phyloP scores from a whole-genome alignment of 139 green algal genomes.

The Coelastrella sp. region DNA sequence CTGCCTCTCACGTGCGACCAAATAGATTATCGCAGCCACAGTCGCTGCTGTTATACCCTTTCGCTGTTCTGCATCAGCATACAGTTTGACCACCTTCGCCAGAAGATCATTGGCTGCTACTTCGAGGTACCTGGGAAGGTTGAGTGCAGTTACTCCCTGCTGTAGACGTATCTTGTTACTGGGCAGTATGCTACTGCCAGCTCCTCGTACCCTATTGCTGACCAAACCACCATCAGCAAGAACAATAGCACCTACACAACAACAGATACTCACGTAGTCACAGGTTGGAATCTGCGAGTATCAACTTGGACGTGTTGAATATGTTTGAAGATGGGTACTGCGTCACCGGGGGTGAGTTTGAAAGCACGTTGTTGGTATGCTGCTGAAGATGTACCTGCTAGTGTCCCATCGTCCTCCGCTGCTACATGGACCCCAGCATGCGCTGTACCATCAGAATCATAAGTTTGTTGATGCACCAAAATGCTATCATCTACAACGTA shows the following conservation, averaged over 20 bases:
- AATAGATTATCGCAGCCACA: constrained; percentile 27
- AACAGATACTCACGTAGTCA: no score
- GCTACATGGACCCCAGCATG: constrained; percentile 14
- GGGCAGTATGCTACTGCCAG: background rate
- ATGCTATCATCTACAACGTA: constrained; percentile 10
- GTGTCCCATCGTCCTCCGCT: constrained; percentile 31
- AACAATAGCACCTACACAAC: background rate
- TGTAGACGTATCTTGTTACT: background rate
- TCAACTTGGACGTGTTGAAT: no score
- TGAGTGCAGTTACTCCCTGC: background rate
- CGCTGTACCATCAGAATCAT: background rate
- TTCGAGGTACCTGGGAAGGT: background rate
- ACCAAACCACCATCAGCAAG: background rate
- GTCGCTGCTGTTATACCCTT: background rate
- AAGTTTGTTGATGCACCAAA: background rate
- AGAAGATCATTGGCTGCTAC: constrained; percentile 25
- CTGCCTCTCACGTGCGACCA: constrained; percentile 11
- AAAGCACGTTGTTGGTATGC: no score
- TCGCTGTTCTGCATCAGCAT: background rate
- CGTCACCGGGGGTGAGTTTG: no score
- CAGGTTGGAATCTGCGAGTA: no score
- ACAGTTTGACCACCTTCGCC: background rate
- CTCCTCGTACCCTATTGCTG: background rate
- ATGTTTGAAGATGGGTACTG: no score
- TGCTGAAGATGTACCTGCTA: constrained; percentile 5